These are phyloP conservation scores for Penicillium pancosmium DNA, from an alignment of 495 filamentous ascomycete species.

Conservation along the genomic window DNA sequence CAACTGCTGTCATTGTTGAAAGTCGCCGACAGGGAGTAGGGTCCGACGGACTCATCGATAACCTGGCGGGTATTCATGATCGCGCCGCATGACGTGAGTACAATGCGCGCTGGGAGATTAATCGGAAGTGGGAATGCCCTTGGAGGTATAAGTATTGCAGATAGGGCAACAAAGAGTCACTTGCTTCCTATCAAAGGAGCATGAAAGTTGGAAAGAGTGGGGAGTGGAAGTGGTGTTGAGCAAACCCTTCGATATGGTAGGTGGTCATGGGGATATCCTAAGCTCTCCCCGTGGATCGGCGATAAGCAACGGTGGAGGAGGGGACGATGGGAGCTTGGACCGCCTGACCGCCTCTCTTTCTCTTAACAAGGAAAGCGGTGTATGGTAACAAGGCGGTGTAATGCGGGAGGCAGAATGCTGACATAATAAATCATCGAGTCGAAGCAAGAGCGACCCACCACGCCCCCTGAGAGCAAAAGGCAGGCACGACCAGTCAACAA, in stretches of 20 bases:
- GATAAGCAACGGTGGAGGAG: slow-evolving; percentile 31
- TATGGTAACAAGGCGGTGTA: too few species aligned
- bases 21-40: slow-evolving; percentile 76
- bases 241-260: too few species aligned
- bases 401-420: too few species aligned
- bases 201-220: too few species aligned
- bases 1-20: slow-evolving; percentile 88
- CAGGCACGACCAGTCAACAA: too few species aligned
- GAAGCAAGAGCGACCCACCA: too few species aligned
- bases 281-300: slow-evolving; percentile 21
- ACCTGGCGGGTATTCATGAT: slow-evolving; percentile 87
- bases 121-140: neutral
- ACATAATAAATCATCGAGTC: too few species aligned
- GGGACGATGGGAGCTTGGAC: slow-evolving; percentile 8
- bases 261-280: neutral
- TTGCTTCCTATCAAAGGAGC: too few species aligned
- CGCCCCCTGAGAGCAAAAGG: too few species aligned
- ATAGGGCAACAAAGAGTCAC: too few species aligned
- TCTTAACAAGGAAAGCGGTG: neutral
- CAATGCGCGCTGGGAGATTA: neutral
- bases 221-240: too few species aligned
- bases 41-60: slow-evolving; percentile 74
- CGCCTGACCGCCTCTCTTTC: slow-evolving; percentile 9
- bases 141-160: too few species aligned
- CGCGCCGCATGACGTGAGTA: slow-evolving; percentile 29